These are phyloP conservation scores for Pseudomicrostroma phylloplanum DNA, from an alignment of 1,284 basidiomycete genomes.

Conservation along the genomic window DNA sequence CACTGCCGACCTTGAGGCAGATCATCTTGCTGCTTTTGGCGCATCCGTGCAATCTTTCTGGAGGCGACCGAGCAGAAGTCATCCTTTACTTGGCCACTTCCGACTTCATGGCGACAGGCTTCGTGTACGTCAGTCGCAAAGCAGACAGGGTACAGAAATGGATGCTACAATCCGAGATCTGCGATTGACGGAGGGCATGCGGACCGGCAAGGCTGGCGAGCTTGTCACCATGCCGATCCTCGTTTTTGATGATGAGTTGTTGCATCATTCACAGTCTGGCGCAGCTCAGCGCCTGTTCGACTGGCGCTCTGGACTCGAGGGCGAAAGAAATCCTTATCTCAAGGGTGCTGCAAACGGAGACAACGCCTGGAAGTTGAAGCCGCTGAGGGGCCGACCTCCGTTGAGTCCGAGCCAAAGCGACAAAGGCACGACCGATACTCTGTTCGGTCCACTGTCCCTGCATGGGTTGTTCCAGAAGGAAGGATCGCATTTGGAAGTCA, in stretches of 20 bases:
- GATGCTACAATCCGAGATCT: too few relatives aligned
- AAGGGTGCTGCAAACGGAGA: slow-evolving; percentile 23
- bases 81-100: slow-evolving; percentile 31
- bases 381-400: slow-evolving; percentile 2
- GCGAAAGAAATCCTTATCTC: slow-evolving; percentile 13
- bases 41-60: slow-evolving; percentile 18
- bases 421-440: neutral
- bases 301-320: neutral
- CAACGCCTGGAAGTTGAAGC: slow-evolving; percentile 29
- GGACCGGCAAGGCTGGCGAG: too few relatives aligned
- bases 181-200: too few relatives aligned
- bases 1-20: neutral
- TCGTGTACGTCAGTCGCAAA: too few relatives aligned
- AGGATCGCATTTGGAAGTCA: neutral
- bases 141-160: too few relatives aligned
- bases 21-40: neutral
- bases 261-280: too few relatives aligned
- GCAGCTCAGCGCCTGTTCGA: neutral
- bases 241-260: too few relatives aligned
- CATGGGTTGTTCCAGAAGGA: too few relatives aligned
- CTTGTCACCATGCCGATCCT: neutral
- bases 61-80: slow-evolving; percentile 22
- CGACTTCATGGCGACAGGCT: slow-evolving; percentile 17
- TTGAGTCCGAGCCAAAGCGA: neutral
- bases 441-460: neutral